A percentile compares a stretch with the other conserved stretches of the same genome.
Conservation (phyloP, 352 stramenopile species). For the Phytophthora brassicae region DNA sequence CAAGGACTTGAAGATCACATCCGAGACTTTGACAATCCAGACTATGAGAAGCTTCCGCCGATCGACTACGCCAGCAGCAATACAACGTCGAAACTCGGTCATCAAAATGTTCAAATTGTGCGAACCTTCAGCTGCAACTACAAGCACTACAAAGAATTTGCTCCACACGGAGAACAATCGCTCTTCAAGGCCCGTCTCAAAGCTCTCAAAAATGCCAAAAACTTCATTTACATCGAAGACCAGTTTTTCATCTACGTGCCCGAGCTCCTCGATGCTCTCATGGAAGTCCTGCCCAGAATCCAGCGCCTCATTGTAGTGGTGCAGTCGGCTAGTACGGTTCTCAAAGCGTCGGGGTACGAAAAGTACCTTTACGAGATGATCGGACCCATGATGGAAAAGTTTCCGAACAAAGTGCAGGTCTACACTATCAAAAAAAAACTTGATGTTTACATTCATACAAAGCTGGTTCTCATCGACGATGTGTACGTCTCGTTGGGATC, state of each 20-base stretch:
- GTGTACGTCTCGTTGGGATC: slow-evolving; percentile 63
- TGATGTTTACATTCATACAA: slow-evolving; percentile 56
- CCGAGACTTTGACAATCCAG: slow-evolving; percentile 42
- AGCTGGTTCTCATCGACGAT: slow-evolving; percentile 62
- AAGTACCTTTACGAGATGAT: slow-evolving; percentile 65
- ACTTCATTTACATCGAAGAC: slow-evolving; percentile 37
- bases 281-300: slow-evolving; percentile 45
- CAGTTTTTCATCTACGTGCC: slow-evolving; percentile 47
- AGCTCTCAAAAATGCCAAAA: slow-evolving; percentile 45
- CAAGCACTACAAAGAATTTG: slow-evolving; percentile 52
- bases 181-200: slow-evolving; percentile 47
- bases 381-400: slow-evolving; percentile 36
- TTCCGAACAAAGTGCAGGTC: slow-evolving; percentile 34
- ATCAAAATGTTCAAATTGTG: slow-evolving; percentile 52
- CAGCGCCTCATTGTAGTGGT: slow-evolving; percentile 54
- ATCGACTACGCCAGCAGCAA: not conserved
- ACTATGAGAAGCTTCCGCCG: slow-evolving; percentile 14
- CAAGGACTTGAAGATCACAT: slow-evolving; percentile 24
- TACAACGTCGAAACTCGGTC: slow-evolving; percentile 1
- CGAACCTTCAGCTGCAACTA: slow-evolving; percentile 60
- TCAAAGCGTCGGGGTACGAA: slow-evolving; percentile 36
- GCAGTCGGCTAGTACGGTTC: slow-evolving; percentile 25
- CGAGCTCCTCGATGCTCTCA: slow-evolving; percentile 40
- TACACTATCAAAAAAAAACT: slow-evolving; percentile 43
- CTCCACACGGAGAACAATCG: slow-evolving; percentile 49